Conservation (phyloP, 345 rosid genomes). For the Fremontodendron californicum region DNA sequence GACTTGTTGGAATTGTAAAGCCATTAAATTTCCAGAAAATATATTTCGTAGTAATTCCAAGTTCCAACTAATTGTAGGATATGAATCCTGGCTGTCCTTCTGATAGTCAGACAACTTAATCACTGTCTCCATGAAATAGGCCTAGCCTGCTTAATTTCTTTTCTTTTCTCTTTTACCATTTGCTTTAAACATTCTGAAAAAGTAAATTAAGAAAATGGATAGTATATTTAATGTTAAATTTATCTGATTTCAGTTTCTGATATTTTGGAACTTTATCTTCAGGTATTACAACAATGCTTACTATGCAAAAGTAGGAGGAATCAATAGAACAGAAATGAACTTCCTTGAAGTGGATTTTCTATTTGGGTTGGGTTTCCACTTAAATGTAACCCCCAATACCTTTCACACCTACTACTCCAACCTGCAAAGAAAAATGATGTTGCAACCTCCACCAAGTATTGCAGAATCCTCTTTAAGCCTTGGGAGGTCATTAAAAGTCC, state of each 20-base stretch:
- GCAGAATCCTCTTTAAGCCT: slow-evolving; percentile 29
- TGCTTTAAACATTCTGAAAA: background rate
- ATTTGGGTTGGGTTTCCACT: slow-evolving; percentile 76
- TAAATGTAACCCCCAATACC: slow-evolving; percentile 75
- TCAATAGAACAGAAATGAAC: slow-evolving; percentile 85
- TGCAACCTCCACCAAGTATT: slow-evolving; percentile 32
- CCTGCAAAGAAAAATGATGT: slow-evolving; percentile 66
- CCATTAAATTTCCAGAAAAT: background rate
- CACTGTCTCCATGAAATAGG: background rate
- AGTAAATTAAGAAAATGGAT: background rate
- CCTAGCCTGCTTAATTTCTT: background rate
- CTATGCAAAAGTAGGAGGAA: slow-evolving; percentile 95
- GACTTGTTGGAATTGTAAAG: background rate
- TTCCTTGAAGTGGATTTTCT: slow-evolving; percentile 77
- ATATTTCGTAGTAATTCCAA: background rate
- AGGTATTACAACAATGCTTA: slow-evolving; percentile 87
- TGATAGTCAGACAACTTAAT: background rate
- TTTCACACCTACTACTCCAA: slow-evolving; percentile 61
- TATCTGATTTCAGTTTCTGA: background rate
- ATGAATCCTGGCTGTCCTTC: slow-evolving; percentile 5
- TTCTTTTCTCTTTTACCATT: background rate
- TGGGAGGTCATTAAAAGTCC: slow-evolving; percentile 33
- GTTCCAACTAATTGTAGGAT: background rate
- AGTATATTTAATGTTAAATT: background rate
- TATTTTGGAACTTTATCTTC: background rate